Conservation (phyloP, 2,329 filamentous ascomycete species). For the Amesomyces nigricolor region DNA sequence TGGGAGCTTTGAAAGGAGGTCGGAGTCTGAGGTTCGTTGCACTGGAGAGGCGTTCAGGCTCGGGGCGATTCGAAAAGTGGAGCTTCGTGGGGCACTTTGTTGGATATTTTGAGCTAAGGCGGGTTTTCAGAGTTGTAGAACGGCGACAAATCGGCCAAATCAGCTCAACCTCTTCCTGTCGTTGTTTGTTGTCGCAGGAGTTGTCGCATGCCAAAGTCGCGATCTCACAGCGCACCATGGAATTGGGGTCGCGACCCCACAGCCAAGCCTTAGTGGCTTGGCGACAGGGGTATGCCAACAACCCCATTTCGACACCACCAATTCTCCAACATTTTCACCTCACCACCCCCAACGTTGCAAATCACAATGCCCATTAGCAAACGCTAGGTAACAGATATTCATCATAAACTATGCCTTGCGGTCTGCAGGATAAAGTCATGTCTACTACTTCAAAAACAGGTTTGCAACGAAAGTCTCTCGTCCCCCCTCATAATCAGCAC, state of each 20-base stretch:
- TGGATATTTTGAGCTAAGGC: no score
- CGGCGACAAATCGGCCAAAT: no score
- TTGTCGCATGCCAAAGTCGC: neutral
- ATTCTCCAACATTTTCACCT: neutral
- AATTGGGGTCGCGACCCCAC: neutral
- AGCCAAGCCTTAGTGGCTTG: neutral
- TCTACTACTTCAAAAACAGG: conserved; percentile 1
- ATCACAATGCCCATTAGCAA: neutral
- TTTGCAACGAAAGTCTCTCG: neutral
- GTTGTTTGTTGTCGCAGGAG: neutral
- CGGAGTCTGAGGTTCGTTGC: neutral
- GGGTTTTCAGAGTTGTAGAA: no score
- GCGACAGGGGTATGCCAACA: neutral
- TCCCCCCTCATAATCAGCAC: no score
- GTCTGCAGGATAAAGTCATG: conserved; percentile 1
- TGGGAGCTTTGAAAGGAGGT: neutral
- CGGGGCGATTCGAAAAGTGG: no score
- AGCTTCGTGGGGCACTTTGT: no score
- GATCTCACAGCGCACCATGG: neutral
- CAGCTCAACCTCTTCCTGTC: neutral
- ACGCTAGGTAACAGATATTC: neutral
- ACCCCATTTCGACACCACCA: no score
- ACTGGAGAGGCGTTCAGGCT: no score
- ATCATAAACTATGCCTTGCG: conserved; percentile 8
- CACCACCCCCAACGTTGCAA: no score